Percentiles rank a stretch among this genome's conserved stretches.
phyloP scores from a whole-genome alignment of 768 basidiomycete species.

The Tricholoma sp. region DNA sequence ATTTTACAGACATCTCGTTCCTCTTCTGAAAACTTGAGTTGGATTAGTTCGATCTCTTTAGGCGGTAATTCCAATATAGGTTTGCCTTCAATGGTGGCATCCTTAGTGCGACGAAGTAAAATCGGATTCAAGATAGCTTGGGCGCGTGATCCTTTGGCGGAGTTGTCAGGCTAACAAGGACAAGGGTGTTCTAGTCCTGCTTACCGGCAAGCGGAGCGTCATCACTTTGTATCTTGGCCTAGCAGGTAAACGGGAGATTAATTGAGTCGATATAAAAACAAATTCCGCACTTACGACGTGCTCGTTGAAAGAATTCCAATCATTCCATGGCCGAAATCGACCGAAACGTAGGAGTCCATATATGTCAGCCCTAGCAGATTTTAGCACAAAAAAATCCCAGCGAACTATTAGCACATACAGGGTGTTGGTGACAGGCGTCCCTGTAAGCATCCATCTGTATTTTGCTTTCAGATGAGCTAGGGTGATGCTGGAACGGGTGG shows the following conservation, averaged over 20 bases:
- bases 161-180: not conserved
- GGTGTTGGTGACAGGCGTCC: conserved; percentile 71
- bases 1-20: conserved; percentile 50
- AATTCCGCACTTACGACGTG: conserved; percentile 39
- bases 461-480: conserved; percentile 56
- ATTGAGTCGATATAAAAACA: not conserved
- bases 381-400: not conserved
- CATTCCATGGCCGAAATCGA: conserved; percentile 63
- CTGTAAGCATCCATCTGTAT: conserved; percentile 77
- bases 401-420: conserved; percentile 32
- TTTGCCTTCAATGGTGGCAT: conserved; percentile 58
- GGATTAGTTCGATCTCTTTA: conserved; percentile 55
- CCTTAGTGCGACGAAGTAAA: conserved; percentile 70
- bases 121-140: conserved; percentile 64
- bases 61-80: conserved; percentile 61
- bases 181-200: not conserved
- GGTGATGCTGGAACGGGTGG: conserved; percentile 53
- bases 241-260: not conserved
- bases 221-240: conserved; percentile 49
- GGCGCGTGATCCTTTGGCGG: conserved; percentile 44
- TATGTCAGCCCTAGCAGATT: conserved; percentile 51
- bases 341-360: conserved; percentile 70
- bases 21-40: conserved; percentile 56
- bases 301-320: conserved; percentile 63
- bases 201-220: conserved; percentile 60